Evolutionary conservation across 306 rosid species (phyloP).

Genomic region (Quercus rubra): DNA sequence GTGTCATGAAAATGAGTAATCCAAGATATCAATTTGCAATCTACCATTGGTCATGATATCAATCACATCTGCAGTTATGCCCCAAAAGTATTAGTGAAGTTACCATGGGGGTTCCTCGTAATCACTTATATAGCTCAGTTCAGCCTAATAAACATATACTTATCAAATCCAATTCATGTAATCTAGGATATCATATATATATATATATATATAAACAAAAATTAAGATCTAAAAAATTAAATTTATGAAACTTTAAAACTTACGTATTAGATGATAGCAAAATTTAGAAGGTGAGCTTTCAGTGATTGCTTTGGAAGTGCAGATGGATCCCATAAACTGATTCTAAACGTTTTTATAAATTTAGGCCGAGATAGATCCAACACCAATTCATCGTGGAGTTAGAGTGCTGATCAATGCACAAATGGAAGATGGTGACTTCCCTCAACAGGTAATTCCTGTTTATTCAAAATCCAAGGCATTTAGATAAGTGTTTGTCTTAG

Average conservation of each 20-base stretch:
- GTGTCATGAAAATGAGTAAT: no score
- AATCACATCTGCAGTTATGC: no score
- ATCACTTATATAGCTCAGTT: no score
- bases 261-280: background rate
- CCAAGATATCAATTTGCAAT: no score
- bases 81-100: no score
- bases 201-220: background rate
- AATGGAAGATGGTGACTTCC: slow-evolving; percentile 76
- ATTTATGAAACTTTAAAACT: background rate
- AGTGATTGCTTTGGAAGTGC: background rate
- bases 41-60: no score
- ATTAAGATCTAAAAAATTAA: background rate
- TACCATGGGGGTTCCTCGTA: no score
- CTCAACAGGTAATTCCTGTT: slow-evolving; percentile 46
- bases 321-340: background rate
- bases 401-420: slow-evolving; percentile 53
- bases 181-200: background rate
- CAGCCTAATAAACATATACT: no score
- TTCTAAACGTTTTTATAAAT: slow-evolving; percentile 8
- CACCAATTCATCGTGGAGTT: slow-evolving; percentile 58
- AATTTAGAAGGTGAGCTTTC: no score
- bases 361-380: slow-evolving; percentile 55
- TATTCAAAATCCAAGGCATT: background rate
- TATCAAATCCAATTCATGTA: no score
- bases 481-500: no score